phyloP scores from a whole-genome alignment of 768 basidiomycete species.

The Serendipita indica region DNA sequence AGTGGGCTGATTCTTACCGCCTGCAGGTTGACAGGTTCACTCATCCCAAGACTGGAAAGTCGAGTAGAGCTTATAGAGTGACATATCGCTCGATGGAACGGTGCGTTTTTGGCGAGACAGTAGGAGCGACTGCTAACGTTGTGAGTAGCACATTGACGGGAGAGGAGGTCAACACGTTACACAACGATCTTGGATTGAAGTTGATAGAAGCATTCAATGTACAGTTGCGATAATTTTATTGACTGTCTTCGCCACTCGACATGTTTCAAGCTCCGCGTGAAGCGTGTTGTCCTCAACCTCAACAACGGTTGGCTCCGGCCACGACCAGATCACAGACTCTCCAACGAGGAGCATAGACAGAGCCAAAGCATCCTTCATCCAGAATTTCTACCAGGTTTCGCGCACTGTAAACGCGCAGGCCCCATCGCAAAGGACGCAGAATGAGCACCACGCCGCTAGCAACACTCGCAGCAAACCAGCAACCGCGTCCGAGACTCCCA shows the following conservation, averaged over 20 bases:
- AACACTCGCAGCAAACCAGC: conserved; percentile 2
- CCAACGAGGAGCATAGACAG: neutral
- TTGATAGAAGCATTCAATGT: conserved; percentile 25
- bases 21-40: conserved; percentile 76
- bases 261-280: neutral
- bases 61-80: conserved; percentile 76
- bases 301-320: neutral
- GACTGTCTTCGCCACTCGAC: neutral
- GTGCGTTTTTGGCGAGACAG: conserved; percentile 32
- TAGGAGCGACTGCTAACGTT: too few species aligned
- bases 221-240: conserved; percentile 23
- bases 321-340: neutral
- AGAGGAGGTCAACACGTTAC: conserved; percentile 75
- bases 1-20: conserved; percentile 10
- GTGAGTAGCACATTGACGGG: conserved; percentile 65
- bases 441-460: neutral
- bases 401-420: neutral
- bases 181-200: conserved; percentile 28
- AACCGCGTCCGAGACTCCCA: conserved; percentile 6
- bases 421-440: neutral
- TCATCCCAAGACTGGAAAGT: conserved; percentile 72
- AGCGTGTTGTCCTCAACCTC: neutral
- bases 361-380: neutral
- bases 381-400: too few species aligned
- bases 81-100: conserved; percentile 96